phyloP scores from a whole-genome alignment of 1,284 basidiomycete genomes.

The Naganishia liquefaciens region DNA sequence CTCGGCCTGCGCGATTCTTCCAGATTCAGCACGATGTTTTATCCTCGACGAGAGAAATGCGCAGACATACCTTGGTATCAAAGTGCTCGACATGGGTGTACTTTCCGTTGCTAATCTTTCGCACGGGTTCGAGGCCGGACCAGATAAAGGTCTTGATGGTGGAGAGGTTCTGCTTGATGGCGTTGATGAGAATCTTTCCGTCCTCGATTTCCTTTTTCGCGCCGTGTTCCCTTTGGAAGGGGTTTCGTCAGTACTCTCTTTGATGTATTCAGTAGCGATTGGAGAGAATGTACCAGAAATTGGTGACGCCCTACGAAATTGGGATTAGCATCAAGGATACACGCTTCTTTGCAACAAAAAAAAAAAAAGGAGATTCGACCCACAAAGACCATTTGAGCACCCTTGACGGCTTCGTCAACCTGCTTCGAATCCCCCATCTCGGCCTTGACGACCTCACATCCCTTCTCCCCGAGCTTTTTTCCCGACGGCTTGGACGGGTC shows the following conservation, averaged over 20 bases:
- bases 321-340: background rate
- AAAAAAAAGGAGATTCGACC: background rate
- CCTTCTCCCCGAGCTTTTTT: conserved; percentile 52
- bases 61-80: conserved; percentile 30
- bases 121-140: conserved; percentile 18
- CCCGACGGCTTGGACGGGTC: conserved; percentile 54
- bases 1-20: conserved; percentile 7
- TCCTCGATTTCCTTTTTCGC: conserved; percentile 20
- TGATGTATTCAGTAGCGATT: background rate
- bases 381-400: conserved; percentile 30
- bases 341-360: no score
- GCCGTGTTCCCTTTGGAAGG: conserved; percentile 27
- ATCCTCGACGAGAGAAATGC: background rate
- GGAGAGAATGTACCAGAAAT: conserved; percentile 26
- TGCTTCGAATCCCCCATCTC: conserved; percentile 28
- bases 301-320: conserved; percentile 27
- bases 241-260: background rate
- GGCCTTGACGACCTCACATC: conserved; percentile 55
- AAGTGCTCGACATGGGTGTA: conserved; percentile 33
- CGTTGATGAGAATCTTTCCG: conserved; percentile 27
- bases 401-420: conserved; percentile 28
- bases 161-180: conserved; percentile 17
- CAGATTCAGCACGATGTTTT: background rate
- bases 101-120: conserved; percentile 15
- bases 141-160: conserved; percentile 21